Conservation (phyloP, 345 rosid species). For the Eucalyptus polyanthemos region DNA sequence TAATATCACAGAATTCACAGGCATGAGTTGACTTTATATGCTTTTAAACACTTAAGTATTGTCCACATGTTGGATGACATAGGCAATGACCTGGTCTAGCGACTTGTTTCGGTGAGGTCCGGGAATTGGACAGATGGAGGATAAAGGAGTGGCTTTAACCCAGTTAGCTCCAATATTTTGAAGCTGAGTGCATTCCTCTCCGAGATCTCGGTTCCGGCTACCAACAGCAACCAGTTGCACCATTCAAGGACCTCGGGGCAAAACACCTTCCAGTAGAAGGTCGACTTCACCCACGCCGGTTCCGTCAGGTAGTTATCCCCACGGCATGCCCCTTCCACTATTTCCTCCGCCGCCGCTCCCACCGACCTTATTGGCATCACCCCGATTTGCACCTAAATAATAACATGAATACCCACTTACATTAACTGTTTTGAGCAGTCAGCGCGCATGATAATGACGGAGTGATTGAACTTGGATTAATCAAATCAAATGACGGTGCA, state of each 20-base stretch:
- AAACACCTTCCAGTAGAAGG: constrained; percentile 28
- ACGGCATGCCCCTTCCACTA: constrained; percentile 38
- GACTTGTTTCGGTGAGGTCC: not conserved
- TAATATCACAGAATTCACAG: not conserved
- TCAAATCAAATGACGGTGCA: no score
- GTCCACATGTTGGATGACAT: not conserved
- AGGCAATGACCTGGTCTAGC: not conserved
- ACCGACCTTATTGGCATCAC: constrained; percentile 7
- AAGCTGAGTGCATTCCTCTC: constrained; percentile 9
- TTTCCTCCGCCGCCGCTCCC: constrained; percentile 19
- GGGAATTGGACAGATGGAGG: constrained; percentile 12
- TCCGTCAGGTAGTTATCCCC: constrained; percentile 33
- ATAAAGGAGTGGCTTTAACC: constrained; percentile 15
- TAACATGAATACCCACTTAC: not conserved
- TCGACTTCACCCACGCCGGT: constrained; percentile 32
- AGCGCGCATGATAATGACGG: not conserved
- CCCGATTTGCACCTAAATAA: not conserved
- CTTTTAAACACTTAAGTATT: not conserved
- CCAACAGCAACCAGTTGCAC: not conserved
- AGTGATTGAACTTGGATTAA: not conserved
- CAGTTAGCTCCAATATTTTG: constrained; percentile 23
- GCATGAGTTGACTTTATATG: not conserved
- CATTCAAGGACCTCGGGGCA: constrained; percentile 44
- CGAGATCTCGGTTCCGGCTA: not conserved
- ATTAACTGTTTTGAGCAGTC: not conserved